Percentiles rank a stretch among this genome's conserved stretches.
phyloP scores from a whole-genome alignment of 2,329 filamentous ascomycete genomes.

The Sphaerulina populicola region DNA sequence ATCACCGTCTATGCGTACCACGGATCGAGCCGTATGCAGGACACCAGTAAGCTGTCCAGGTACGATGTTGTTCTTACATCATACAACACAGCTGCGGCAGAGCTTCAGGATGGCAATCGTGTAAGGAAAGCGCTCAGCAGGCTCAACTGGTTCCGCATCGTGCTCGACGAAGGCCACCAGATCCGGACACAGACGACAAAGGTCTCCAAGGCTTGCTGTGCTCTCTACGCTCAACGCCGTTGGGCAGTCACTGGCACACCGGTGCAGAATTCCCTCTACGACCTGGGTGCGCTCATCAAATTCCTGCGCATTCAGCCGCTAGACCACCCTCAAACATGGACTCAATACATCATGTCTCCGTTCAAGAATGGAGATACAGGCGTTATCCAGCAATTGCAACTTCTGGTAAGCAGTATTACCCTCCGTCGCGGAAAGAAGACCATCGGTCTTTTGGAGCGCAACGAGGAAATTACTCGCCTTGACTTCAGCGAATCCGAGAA shows the following conservation, averaged over 20 bases:
- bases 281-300: conserved; percentile 75
- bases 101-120: conserved; percentile 36
- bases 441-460: conserved; percentile 68
- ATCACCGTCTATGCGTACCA: conserved; percentile 80
- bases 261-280: conserved; percentile 86
- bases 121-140: conserved; percentile 60
- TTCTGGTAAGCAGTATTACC: conserved; percentile 91
- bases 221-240: conserved; percentile 67
- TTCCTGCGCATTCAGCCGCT: conserved; percentile 83
- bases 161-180: conserved; percentile 88
- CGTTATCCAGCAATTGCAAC: conserved; percentile 73
- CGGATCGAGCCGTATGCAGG: conserved; percentile 64
- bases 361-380: conserved; percentile 82
- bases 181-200: conserved; percentile 78
- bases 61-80: conserved; percentile 87
- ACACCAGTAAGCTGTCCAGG: conserved; percentile 57
- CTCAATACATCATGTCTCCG: conserved; percentile 68
- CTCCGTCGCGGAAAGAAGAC: conserved; percentile 85
- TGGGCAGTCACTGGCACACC: conserved; percentile 98
- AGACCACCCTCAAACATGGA: conserved; percentile 66
- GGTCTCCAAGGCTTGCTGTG: conserved; percentile 77
- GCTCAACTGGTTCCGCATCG: conserved; percentile 86
- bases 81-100: conserved; percentile 78
- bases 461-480: conserved; percentile 64
- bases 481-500: conserved; percentile 68